Evolutionary conservation across 164 flowering plant species (phyloP).

Genomic region (Vitis riparia): DNA sequence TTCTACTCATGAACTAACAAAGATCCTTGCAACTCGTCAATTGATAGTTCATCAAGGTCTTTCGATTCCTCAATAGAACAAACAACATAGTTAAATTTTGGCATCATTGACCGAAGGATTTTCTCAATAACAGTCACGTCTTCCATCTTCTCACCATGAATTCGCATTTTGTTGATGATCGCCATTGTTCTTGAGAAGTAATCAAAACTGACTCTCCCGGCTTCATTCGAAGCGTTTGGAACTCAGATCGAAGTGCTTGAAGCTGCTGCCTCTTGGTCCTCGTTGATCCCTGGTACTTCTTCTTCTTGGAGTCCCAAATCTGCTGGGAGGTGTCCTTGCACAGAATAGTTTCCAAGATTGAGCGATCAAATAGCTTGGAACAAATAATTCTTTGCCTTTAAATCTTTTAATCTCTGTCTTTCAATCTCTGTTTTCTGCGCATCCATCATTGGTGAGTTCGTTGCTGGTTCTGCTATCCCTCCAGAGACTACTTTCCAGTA

Average conservation of each 20-base stretch:
- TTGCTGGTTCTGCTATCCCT: too few species aligned
- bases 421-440: not conserved
- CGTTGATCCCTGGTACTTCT: constrained; percentile 2
- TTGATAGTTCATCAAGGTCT: too few species aligned
- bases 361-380: too few species aligned
- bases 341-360: too few species aligned
- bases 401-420: not conserved
- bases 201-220: constrained; percentile 9
- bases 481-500: not conserved
- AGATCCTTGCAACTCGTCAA: too few species aligned
- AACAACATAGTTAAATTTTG: constrained; percentile 22
- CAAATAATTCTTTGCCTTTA: too few species aligned
- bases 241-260: constrained; percentile 14
- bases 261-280: constrained; percentile 18
- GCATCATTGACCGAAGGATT: constrained; percentile 15
- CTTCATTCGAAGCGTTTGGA: constrained; percentile 19
- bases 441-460: too few species aligned
- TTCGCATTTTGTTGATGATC: constrained; percentile 12
- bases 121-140: constrained; percentile 14
- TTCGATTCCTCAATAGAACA: constrained; percentile 9
- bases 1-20: too few species aligned
- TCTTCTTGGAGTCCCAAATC: too few species aligned
- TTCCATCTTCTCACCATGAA: constrained; percentile 6
- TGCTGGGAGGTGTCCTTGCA: too few species aligned
- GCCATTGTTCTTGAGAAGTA: constrained; percentile 17